Evolutionary conservation across 106 monocot species (phyloP), one percentile per base, ranked within the genome.

Genomic region (Posidonia australis): DNA sequence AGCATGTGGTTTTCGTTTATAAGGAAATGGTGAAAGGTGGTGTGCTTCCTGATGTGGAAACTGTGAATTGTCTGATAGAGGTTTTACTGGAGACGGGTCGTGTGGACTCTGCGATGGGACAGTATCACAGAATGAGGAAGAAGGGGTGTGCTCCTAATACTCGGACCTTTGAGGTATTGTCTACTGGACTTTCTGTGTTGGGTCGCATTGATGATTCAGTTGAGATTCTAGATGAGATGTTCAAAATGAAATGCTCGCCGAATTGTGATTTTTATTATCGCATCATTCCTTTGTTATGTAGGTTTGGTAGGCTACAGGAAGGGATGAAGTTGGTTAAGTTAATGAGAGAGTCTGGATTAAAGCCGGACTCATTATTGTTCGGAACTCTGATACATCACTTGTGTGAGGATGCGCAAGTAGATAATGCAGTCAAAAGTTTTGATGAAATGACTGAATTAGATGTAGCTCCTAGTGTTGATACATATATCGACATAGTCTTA

Each of bases 11-110:
- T 20, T 85, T 83, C 67, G 80, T 85, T 3, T 90, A 90, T 51
- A 90, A 83, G 78, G 89, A 90, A 53, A 85, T 90, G 73, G 82
- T 85, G 54, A 90, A 90, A 69, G 57, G 42, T 24, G 78, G 75
- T 26, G 45, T 76, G 32, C 58, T 80, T 60, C 85, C 84, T 54
- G 67, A 78, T 73, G 78, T 78, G n/a, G 82, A 80, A 18, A 82
- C 82, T 21, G 31, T 85, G 70, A 90, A 90, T 76, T 63, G 20
- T 30, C 59, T 90, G 23, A 90, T 90, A 22, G 53, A 71, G 44
- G 70, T 32, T 23, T 43, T 90, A 46, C 66, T 79, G 20, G 73
- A 70, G 12, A 24, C 18, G 7, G 85, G 75, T 3, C 60, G 29
- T 16, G 55, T 85, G 14, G 89, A 83, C 22, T 54, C 64, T n/a